Evolutionary conservation across 2,329 filamentous ascomycete species (phyloP).

Genomic region (Apiospora malaysiana): DNA sequence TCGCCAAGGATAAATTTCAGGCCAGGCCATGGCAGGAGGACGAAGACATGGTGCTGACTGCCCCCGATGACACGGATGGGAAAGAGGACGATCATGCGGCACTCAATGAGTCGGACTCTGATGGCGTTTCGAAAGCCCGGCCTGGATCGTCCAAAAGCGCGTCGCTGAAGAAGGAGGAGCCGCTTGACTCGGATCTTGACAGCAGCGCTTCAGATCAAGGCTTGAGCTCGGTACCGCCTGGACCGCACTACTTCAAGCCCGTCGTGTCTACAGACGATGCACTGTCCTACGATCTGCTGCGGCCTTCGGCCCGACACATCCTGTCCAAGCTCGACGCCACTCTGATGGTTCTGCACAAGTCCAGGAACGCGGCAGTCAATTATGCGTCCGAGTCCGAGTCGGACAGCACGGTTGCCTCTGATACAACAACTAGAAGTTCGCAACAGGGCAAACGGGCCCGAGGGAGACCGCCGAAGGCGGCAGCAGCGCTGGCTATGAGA

Average conservation of each 20-base stretch:
- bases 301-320: conserved; percentile 73
- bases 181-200: conserved; percentile 25
- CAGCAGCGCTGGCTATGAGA: neutral
- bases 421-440: conserved; percentile 24
- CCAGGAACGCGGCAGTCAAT: conserved; percentile 58
- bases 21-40: conserved; percentile 41
- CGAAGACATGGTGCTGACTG: conserved; percentile 2
- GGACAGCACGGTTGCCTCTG: conserved; percentile 33
- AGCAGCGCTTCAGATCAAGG: neutral
- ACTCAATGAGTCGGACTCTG: conserved; percentile 27
- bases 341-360: conserved; percentile 72
- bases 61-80: conserved; percentile 21
- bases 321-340: conserved; percentile 73
- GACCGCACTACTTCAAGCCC: conserved; percentile 46
- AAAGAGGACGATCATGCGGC: conserved; percentile 27
- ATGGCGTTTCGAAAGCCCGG: conserved; percentile 27
- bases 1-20: conserved; percentile 70
- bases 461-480: conserved; percentile 29
- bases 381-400: conserved; percentile 38
- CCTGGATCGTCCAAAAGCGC: conserved; percentile 25
- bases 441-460: conserved; percentile 23
- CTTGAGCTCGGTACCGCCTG: neutral
- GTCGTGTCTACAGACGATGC: conserved; percentile 74
- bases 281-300: conserved; percentile 66
- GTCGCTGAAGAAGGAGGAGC: conserved; percentile 24